phyloP scores from a whole-genome alignment of 2,329 filamentous ascomycete species.

The Stylonectria norvegica region DNA sequence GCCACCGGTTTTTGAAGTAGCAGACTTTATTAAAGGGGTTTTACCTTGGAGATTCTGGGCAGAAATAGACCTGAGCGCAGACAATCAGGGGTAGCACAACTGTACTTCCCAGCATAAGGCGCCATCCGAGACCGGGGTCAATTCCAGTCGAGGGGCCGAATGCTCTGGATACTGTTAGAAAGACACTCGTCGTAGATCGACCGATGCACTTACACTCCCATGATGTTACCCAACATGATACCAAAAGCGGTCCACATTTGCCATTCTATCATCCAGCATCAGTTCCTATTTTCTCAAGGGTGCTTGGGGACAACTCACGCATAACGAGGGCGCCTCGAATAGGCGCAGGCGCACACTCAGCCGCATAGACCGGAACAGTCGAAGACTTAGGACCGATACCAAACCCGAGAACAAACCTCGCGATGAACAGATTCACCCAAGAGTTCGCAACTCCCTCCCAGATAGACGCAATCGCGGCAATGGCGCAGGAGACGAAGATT shows the following conservation, averaged over 20 bases:
- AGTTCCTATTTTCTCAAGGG: not conserved
- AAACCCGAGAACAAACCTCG: conserved; percentile 31
- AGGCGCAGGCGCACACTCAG: conserved; percentile 32
- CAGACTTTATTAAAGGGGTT: not conserved
- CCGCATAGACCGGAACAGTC: conserved; percentile 30
- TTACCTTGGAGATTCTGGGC: conserved; percentile 36
- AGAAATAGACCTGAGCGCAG: conserved; percentile 47
- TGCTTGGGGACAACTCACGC: conserved; percentile 4
- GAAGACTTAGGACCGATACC: conserved; percentile 32
- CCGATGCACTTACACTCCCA: conserved; percentile 24
- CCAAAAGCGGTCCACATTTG: conserved; percentile 29
- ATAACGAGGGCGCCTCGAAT: conserved; percentile 34
- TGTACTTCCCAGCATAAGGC: conserved; percentile 44
- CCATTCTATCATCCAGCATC: not conserved
- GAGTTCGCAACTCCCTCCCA: conserved; percentile 55
- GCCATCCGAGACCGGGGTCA: conserved; percentile 15
- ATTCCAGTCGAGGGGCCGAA: not conserved
- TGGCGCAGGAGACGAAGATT: conserved; percentile 58
- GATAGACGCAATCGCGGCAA: conserved; percentile 48
- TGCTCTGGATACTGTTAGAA: not conserved
- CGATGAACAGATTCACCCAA: conserved; percentile 24
- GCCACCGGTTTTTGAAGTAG: not conserved
- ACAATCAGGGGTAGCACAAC: conserved; percentile 50
- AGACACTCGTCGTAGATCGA: conserved; percentile 31
- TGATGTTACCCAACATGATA: conserved; percentile 37